phyloP scores from a whole-genome alignment of 2,329 filamentous ascomycete genomes.

The Aspergillus thermomutatus region DNA sequence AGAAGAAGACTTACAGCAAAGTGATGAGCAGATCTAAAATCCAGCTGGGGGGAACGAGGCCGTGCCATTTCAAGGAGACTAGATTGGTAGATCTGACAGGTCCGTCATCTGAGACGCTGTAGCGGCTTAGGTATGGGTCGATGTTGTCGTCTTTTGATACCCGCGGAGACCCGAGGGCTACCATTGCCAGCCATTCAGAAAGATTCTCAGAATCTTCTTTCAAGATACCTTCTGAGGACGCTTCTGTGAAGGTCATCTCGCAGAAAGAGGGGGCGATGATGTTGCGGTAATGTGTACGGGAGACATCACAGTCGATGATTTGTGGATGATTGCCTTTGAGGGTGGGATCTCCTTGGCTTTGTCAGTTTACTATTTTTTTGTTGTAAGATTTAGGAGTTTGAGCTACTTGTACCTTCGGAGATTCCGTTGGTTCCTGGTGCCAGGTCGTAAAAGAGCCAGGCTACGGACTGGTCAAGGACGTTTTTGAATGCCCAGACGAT shows the following conservation, averaged over 20 bases:
- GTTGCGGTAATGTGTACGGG: conserved; percentile 20
- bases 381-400: neutral
- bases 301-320: conserved; percentile 27
- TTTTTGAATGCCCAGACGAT: conserved; percentile 75
- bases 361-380: conserved; percentile 1
- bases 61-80: conserved; percentile 42
- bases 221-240: conserved; percentile 44
- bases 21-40: conserved; percentile 34
- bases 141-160: conserved; percentile 35
- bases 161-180: conserved; percentile 45
- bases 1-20: conserved; percentile 32
- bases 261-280: conserved; percentile 34
- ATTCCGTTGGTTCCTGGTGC: conserved; percentile 15
- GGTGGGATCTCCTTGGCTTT: conserved; percentile 24
- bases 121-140: conserved; percentile 45
- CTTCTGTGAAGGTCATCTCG: conserved; percentile 21
- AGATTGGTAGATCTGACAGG: conserved; percentile 22
- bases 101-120: conserved; percentile 35
- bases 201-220: conserved; percentile 60
- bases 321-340: conserved; percentile 40
- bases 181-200: conserved; percentile 61
- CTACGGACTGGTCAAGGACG: conserved; percentile 63
- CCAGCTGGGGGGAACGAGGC: conserved; percentile 40
- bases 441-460: conserved; percentile 76
- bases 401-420: conserved; percentile 42